Conservation (phyloP, 164 flowering plant species). For the Platanus orientalis region DNA sequence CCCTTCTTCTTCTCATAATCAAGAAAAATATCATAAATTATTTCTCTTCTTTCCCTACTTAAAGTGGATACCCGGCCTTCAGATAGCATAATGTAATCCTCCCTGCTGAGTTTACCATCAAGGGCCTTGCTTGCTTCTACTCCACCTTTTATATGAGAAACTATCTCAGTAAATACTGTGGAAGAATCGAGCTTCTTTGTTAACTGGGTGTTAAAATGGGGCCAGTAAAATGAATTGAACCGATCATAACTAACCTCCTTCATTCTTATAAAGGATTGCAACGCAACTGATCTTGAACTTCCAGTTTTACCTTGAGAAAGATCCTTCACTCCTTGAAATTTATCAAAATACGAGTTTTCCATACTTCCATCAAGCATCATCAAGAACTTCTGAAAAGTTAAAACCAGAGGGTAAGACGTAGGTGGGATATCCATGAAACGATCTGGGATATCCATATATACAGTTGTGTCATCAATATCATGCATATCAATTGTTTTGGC, state of each 20-base stretch:
- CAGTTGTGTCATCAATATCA: background rate
- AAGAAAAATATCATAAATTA: conserved; percentile 47
- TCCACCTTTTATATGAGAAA: conserved; percentile 75
- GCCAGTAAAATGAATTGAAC: conserved; percentile 62
- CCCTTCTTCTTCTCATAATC: conserved; percentile 60
- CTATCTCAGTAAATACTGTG: conserved; percentile 66
- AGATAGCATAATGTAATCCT: conserved; percentile 44
- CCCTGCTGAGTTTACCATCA: conserved; percentile 37
- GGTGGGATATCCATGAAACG: conserved; percentile 26
- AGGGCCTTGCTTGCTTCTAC: conserved; percentile 19
- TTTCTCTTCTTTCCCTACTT: conserved; percentile 33
- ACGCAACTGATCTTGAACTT: conserved; percentile 33
- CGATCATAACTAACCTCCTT: conserved; percentile 58
- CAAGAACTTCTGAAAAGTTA: conserved; percentile 41
- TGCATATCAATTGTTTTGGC: conserved; percentile 10
- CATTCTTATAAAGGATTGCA: conserved; percentile 38
- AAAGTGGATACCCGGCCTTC: conserved; percentile 49
- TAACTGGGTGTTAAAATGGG: conserved; percentile 50
- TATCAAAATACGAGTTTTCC: conserved; percentile 32
- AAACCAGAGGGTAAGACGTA: conserved; percentile 33
- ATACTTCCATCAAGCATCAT: conserved; percentile 49
- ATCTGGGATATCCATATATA: conserved; percentile 29
- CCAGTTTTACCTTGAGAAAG: conserved; percentile 16
- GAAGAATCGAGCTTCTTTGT: conserved; percentile 62
- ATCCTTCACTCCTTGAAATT: conserved; percentile 18